Evolutionary conservation across 495 filamentous ascomycete species (phyloP).

Genomic region (Aspergillus heteromorphus): DNA sequence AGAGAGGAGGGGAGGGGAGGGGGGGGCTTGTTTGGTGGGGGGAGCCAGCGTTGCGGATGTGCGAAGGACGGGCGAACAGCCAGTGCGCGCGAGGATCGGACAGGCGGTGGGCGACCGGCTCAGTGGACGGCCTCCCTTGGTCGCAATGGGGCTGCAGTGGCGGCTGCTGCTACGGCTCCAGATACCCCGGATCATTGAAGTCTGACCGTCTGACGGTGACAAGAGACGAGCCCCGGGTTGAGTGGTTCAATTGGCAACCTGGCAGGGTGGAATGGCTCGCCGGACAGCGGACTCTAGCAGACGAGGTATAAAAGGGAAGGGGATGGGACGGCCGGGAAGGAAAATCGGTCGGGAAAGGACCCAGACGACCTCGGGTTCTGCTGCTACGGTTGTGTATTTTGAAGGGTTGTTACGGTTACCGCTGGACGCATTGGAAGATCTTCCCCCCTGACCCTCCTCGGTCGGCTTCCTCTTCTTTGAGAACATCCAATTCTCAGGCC

Average conservation of each 20-base stretch:
- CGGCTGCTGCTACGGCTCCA: background rate
- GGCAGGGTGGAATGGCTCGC: background rate
- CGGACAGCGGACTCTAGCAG: background rate
- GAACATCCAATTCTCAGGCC: too few species aligned
- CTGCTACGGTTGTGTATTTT: background rate
- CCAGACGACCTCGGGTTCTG: background rate
- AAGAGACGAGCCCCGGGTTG: background rate
- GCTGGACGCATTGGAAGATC: too few species aligned
- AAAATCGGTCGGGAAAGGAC: conserved; percentile 1
- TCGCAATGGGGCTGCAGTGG: background rate
- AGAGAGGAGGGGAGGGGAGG: conserved; percentile 22
- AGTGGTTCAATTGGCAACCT: background rate
- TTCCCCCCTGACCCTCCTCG: too few species aligned
- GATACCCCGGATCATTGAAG: background rate
- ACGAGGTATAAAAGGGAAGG: conserved; percentile 10
- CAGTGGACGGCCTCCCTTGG: conserved; percentile 23
- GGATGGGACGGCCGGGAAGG: conserved; percentile 1
- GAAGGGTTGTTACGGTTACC: background rate
- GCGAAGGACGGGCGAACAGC: conserved; percentile 26
- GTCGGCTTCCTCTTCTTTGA: too few species aligned
- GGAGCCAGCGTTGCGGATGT: conserved; percentile 40
- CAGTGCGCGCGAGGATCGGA: conserved; percentile 23
- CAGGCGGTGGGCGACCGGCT: conserved; percentile 40
- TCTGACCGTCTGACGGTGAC: background rate
- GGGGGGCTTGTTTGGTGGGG: conserved; percentile 40